Base-by-base conservation (phyloP, 768 basidiomycete species). In the Rhodosporidiobolus sp. region DNA sequence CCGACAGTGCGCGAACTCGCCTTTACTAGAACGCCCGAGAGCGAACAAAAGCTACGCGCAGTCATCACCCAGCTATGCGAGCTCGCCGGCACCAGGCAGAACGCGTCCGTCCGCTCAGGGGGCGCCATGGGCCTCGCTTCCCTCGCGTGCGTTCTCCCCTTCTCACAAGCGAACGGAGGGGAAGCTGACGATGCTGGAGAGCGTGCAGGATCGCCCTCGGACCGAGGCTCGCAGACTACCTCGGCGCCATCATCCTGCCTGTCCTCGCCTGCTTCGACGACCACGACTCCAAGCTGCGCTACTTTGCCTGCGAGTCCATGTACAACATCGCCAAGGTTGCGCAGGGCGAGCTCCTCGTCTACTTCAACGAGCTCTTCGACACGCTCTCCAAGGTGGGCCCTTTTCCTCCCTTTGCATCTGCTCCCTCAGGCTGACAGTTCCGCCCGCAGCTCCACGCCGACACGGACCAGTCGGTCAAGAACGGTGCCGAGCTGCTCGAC, bases 331-430 rank as follows among this genome's bases (percentile, higher is more conserved):
- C 71, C 52, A 83, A 84, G 81, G 94, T 96, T 24, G 95, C 94
- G 45, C 95, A 96, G 78, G 96, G 95, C 50, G 95, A 97, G 81
- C 89, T 98, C 45, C 83, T 99, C 68, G 88, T 97, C 22, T 96
- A 94, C 80, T 99, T 97, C 84, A 99, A 99, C 79, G 93, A 94
- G 68, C 92, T 98, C 66, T 99, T 99, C 77, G 96, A 98, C 82
- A 90, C 94, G 1, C 85, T 98, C 72, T 94, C 92, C 85, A 98
- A 97, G 85, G 95, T 94, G 78, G 68, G 86, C 56, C 46, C 50
- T 24, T 26, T 52, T 48, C 34, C n/a, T 22, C 1, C 24, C 32
- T 30, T 30, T 1, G 3, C 17, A 24, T 26, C 43, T 8, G 10
- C 46, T 48, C 53, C 43, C 43, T 69, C 20, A 50, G 66, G 2